Percentiles rank a stretch among this genome's conserved stretches.
phyloP scores from a whole-genome alignment of 164 flowering plant genomes.

The Macadamia integrifolia region DNA sequence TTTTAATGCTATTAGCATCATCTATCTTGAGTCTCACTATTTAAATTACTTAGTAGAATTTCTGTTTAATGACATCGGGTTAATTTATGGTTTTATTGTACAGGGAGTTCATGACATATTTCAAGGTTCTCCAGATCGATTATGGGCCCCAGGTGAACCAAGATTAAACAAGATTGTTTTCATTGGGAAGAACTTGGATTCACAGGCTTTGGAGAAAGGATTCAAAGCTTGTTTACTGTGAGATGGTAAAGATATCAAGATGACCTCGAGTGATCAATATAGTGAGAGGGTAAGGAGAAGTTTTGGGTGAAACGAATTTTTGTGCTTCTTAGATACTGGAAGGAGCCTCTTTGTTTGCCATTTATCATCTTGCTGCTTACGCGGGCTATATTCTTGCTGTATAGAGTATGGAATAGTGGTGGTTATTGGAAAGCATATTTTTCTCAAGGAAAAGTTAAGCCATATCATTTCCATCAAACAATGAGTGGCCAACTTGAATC shows the following conservation, averaged over 20 bases:
- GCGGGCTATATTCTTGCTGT: no score
- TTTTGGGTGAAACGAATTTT: not conserved
- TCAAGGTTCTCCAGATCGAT: slow-evolving; percentile 93
- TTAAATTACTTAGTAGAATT: not conserved
- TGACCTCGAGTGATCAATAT: not conserved
- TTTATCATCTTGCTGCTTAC: no score
- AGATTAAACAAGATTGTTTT: slow-evolving; percentile 89
- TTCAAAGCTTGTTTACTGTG: slow-evolving; percentile 75
- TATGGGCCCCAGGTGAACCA: slow-evolving; percentile 74
- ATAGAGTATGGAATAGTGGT: no score
- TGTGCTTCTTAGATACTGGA: not conserved
- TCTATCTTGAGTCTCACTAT: no score
- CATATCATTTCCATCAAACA: no score
- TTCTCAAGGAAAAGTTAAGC: no score
- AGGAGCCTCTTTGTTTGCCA: no score
- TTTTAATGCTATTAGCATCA: not conserved
- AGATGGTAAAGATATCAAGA: not conserved
- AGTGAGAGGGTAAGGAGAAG: not conserved
- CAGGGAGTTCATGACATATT: slow-evolving; percentile 99
- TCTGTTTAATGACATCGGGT: not conserved
- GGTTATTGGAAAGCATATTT: no score
- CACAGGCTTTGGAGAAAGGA: slow-evolving; percentile 72
- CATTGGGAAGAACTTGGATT: slow-evolving; percentile 87
- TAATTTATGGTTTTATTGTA: slow-evolving; percentile 8
- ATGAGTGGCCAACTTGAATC: no score